These are phyloP conservation scores for Aspergillus oerlinghausenensis DNA, from an alignment of 2,329 filamentous ascomycete genomes.

Conservation along the genomic window DNA sequence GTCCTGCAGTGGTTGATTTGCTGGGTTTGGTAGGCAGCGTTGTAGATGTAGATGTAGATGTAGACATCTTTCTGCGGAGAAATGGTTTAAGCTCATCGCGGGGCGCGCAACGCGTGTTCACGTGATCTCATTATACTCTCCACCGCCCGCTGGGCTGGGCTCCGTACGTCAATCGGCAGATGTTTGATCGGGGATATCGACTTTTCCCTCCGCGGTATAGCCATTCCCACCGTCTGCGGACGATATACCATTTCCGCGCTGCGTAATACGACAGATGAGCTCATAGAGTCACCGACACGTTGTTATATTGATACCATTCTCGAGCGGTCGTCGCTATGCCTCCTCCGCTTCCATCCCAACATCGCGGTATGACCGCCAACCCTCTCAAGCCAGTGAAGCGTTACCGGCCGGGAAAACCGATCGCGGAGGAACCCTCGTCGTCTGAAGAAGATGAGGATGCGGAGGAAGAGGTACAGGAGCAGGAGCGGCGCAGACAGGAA, in stretches of 20 bases:
- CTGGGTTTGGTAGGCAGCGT: neutral
- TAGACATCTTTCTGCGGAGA: neutral
- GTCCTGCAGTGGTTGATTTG: neutral
- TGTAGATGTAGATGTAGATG: neutral
- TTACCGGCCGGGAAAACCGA: constrained; percentile 78
- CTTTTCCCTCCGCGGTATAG: neutral
- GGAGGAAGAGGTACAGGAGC: constrained; percentile 51
- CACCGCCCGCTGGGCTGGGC: neutral
- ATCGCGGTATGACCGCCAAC: constrained; percentile 82
- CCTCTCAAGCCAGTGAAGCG: constrained; percentile 68
- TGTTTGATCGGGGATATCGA: neutral
- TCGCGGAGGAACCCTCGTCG: constrained; percentile 45
- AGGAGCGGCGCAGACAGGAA: constrained; percentile 39
- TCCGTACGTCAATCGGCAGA: neutral
- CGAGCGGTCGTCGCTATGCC: constrained; percentile 30
- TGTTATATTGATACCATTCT: neutral
- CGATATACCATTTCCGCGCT: neutral
- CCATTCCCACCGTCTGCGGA: neutral
- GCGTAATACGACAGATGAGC: neutral
- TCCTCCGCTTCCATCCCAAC: constrained; percentile 39
- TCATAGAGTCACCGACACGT: neutral
- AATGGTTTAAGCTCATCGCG: neutral
- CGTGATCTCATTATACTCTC: constrained; percentile 1
- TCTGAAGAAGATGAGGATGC: constrained; percentile 51
- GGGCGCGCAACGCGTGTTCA: constrained; percentile 18